These are phyloP conservation scores for Kwoniella sp. DNA, from an alignment of 768 basidiomycete genomes.

Conservation along the genomic window DNA sequence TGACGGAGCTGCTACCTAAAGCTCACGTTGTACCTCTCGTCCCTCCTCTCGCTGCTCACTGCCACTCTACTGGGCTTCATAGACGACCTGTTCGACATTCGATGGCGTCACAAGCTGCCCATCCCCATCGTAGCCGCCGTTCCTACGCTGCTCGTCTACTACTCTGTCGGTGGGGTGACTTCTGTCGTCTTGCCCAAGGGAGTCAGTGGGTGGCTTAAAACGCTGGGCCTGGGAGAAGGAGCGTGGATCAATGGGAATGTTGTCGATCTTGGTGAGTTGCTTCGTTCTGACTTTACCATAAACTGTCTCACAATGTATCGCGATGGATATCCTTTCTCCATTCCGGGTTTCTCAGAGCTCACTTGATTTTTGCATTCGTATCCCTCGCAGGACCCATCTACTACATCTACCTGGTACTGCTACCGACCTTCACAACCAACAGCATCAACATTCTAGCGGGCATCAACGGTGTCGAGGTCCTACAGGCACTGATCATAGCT, in stretches of 20 bases:
- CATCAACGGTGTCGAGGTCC: conserved; percentile 93
- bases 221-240: conserved; percentile 16
- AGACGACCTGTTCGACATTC: conserved; percentile 97
- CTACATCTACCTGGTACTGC: conserved; percentile 91
- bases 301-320: too few species aligned
- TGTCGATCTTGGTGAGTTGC: conserved; percentile 83
- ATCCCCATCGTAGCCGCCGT: conserved; percentile 95
- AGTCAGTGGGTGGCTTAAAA: conserved; percentile 60
- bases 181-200: conserved; percentile 90
- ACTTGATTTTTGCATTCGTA: background rate
- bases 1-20: conserved; percentile 49
- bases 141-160: conserved; percentile 93
- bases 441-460: conserved; percentile 98
- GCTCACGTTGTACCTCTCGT: conserved; percentile 90
- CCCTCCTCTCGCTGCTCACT: conserved; percentile 84
- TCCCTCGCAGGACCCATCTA: conserved; percentile 76
- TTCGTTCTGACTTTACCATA: too few species aligned
- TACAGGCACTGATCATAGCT: conserved; percentile 89
- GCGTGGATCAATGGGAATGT: conserved; percentile 68
- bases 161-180: conserved; percentile 89
- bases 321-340: too few species aligned
- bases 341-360: background rate
- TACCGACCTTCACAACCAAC: conserved; percentile 96
- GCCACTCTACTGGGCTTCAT: conserved; percentile 93
- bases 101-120: conserved; percentile 96